Evolutionary conservation across 768 basidiomycete species (phyloP).

Genomic region (Leccinellum luteum): DNA sequence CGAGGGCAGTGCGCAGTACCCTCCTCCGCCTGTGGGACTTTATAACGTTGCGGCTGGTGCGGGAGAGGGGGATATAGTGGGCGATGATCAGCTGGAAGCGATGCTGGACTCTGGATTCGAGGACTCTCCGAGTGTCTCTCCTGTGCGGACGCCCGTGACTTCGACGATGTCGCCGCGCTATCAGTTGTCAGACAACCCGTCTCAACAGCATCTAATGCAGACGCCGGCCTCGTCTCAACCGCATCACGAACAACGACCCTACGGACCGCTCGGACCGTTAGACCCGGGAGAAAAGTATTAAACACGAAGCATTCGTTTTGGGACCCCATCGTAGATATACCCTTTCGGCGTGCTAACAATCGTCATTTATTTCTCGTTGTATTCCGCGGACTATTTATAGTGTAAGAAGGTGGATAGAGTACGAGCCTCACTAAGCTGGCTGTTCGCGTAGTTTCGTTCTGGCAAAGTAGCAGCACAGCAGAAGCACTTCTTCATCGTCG

Average conservation of each 20-base stretch:
- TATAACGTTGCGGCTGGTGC: conserved; percentile 36
- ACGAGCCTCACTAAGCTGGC: background rate
- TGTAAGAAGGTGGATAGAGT: background rate
- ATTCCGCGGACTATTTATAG: background rate
- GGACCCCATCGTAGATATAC: conserved; percentile 18
- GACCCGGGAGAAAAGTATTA: conserved; percentile 58
- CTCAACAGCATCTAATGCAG: conserved; percentile 27
- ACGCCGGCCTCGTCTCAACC: conserved; percentile 34
- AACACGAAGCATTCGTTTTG: conserved; percentile 8
- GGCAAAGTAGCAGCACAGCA: conserved; percentile 28
- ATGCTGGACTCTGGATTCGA: conserved; percentile 94
- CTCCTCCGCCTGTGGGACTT: conserved; percentile 82
- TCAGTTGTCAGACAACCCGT: conserved; percentile 58
- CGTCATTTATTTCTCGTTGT: conserved; percentile 8
- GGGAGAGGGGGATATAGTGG: conserved; percentile 44
- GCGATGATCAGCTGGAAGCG: conserved; percentile 77
- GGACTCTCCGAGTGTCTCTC: conserved; percentile 50
- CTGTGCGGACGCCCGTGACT: conserved; percentile 31
- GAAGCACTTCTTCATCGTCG: conserved; percentile 18
- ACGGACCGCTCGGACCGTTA: conserved; percentile 57
- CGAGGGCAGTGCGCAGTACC: conserved; percentile 73
- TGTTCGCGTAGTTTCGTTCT: conserved; percentile 16
- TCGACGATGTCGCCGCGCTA: conserved; percentile 50
- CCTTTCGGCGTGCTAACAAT: background rate
- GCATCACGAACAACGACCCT: conserved; percentile 40